phyloP scores from a whole-genome alignment of 2,329 filamentous ascomycete genomes.

The Eutypella sp. region DNA sequence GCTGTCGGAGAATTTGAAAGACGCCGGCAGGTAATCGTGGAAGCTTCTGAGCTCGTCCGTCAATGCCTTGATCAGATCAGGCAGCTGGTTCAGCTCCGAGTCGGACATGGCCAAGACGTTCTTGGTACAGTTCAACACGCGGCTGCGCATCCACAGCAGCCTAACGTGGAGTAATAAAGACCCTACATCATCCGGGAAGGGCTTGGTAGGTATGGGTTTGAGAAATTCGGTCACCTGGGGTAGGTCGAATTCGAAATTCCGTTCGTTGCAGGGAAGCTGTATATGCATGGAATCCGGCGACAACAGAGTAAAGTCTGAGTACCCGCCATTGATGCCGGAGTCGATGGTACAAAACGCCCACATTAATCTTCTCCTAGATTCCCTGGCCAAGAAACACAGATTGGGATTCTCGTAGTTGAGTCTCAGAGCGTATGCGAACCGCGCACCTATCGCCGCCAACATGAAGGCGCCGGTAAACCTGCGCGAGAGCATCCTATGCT shows the following conservation, averaged over 20 bases:
- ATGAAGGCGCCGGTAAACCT: slow-evolving; percentile 44
- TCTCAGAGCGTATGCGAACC: slow-evolving; percentile 44
- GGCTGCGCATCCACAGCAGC: slow-evolving; percentile 49
- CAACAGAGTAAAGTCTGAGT: slow-evolving; percentile 42
- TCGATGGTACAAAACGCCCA: slow-evolving; percentile 46
- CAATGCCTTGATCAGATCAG: slow-evolving; percentile 44
- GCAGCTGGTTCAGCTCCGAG: slow-evolving; percentile 39
- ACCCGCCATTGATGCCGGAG: slow-evolving; percentile 41
- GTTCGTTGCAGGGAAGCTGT: slow-evolving; percentile 45
- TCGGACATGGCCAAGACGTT: slow-evolving; percentile 37
- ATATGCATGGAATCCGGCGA: slow-evolving; percentile 38
- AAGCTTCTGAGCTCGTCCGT: slow-evolving; percentile 43
- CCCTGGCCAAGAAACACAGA: slow-evolving; percentile 33
- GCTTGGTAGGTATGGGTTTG: slow-evolving; percentile 36
- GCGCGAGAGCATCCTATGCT: slow-evolving; percentile 41
- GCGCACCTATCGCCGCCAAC: slow-evolving; percentile 40
- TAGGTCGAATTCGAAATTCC: slow-evolving; percentile 52
- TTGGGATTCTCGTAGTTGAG: slow-evolving; percentile 44
- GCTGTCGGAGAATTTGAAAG: slow-evolving; percentile 53
- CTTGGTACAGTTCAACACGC: slow-evolving; percentile 50
- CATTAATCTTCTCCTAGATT: slow-evolving; percentile 32
- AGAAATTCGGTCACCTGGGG: slow-evolving; percentile 48
- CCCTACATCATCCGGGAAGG: slow-evolving; percentile 48
- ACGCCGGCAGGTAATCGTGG: slow-evolving; percentile 47
- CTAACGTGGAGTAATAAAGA: slow-evolving; percentile 53